Evolutionary conservation across 2,329 filamentous ascomycete species (phyloP).

Genomic region (Cadophora sp.): DNA sequence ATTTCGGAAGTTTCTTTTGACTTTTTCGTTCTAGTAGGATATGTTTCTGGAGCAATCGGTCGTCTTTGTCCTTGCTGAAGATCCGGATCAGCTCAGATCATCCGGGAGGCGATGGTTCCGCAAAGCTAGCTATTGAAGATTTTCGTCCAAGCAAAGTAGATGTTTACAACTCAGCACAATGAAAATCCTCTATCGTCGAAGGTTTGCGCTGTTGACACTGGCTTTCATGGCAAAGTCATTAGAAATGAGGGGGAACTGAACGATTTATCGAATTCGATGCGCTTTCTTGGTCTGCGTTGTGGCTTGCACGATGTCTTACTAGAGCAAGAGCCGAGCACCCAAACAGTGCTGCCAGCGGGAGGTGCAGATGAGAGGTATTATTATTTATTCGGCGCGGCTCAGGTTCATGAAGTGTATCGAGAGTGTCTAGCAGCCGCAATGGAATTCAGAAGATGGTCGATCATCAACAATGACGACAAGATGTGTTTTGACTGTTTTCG

Average conservation of each 20-base stretch:
- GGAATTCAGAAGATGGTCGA: neutral
- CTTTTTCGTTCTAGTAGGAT: neutral
- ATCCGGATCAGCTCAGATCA: neutral
- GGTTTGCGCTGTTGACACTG: neutral
- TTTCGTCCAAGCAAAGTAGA: neutral
- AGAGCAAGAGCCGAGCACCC: neutral
- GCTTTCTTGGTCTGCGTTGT: constrained; percentile 4
- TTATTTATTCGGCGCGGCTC: constrained; percentile 1
- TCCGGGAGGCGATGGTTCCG: neutral
- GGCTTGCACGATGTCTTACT: constrained; percentile 17
- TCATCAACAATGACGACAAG: neutral
- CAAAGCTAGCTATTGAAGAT: neutral
- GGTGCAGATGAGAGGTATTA: neutral
- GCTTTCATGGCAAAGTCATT: neutral
- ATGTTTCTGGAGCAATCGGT: constrained; percentile 6
- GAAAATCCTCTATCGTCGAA: neutral
- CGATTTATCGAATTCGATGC: constrained; percentile 1
- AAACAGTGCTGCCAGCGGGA: neutral
- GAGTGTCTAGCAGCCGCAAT: neutral
- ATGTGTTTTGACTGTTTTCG: constrained; percentile 1
- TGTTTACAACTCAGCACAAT: neutral
- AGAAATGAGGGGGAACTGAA: neutral
- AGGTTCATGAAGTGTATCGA: neutral
- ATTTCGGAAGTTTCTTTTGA: neutral
- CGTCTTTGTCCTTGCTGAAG: neutral